Evolutionary conservation across 768 basidiomycete genomes (phyloP), one percentile per base, ranked within the genome.

Genomic region (Mycena polygramma): DNA sequence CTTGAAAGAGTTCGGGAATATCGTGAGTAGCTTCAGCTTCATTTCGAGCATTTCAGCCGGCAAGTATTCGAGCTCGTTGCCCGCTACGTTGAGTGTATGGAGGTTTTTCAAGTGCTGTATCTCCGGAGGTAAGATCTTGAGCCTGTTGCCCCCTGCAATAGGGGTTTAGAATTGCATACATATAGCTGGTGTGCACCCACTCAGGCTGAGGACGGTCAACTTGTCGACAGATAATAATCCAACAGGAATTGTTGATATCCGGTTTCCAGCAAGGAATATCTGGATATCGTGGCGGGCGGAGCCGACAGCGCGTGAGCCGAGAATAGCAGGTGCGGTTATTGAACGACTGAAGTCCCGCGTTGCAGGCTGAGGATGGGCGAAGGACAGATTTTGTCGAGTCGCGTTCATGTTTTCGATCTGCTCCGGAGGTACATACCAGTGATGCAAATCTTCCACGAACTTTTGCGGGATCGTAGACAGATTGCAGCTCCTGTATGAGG

Each of bases 1-100:
- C 8, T 88, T 69, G 78, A 92, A 94, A 0, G 87, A 91, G 71
- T 94, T 94, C 0, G 89, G 90, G 46, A 87, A 77, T 4, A 93
- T 75, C 22, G 75, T 71, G 7, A 93, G 79, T 11, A 76, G 81
- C 22, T 75, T 75, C 1, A 93, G 81, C n/a, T 77, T 82, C 87
- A 92, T 89, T 37, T 79, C 75, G n/a, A 85, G 77, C 76, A 94
- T 85, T 75, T 94, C 92, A 9, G 89, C 85, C 17, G 93, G 93
- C 0, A 94, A 78, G 77, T 86, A 91, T 63, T 77, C 74, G 2
- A 94, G 79, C 39, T 79, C 77, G 77, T 94, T 94, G 62, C 84
- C 83, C 0, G 90, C 83, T 5, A 94, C 74, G 68, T 92, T 91
- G 9, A 94, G 83, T 52, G 90, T 86, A 57, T 82, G 82, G 3